Conservation (phyloP, 345 rosid genomes). For the Lenwebbia sp. region DNA sequence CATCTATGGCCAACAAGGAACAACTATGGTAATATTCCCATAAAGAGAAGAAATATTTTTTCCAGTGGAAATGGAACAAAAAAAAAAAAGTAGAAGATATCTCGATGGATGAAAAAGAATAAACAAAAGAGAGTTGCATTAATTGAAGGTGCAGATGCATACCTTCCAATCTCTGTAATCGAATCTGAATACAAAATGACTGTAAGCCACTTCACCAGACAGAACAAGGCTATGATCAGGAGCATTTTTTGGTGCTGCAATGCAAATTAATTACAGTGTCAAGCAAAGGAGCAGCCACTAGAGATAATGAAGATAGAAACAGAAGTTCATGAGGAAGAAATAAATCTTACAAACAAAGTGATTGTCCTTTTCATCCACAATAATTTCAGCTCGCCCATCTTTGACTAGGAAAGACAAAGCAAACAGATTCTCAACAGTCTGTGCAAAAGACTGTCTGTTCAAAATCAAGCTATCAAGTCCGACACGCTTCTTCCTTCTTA, state of each 20-base stretch:
- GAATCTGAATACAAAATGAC: conserved; percentile 81
- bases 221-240: conserved; percentile 42
- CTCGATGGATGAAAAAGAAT: not conserved
- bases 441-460: conserved; percentile 76
- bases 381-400: conserved; percentile 75
- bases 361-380: conserved; percentile 41
- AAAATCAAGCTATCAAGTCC: conserved; percentile 65
- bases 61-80: not conserved
- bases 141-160: not conserved
- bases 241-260: conserved; percentile 75
- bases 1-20: conserved; percentile 19
- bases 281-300: not conserved
- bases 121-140: not conserved
- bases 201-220: conserved; percentile 51
- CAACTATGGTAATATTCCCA: not conserved
- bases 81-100: not conserved
- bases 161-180: conserved; percentile 95
- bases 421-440: conserved; percentile 82
- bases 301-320: not conserved
- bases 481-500: conserved; percentile 38
- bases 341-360: conserved; percentile 63
- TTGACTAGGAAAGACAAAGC: conserved; percentile 81
- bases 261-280: not conserved
- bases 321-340: not conserved
- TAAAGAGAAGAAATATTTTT: not conserved